Conservation (phyloP, 2,329 filamentous ascomycete genomes). For the Apiospora phragmitis region DNA sequence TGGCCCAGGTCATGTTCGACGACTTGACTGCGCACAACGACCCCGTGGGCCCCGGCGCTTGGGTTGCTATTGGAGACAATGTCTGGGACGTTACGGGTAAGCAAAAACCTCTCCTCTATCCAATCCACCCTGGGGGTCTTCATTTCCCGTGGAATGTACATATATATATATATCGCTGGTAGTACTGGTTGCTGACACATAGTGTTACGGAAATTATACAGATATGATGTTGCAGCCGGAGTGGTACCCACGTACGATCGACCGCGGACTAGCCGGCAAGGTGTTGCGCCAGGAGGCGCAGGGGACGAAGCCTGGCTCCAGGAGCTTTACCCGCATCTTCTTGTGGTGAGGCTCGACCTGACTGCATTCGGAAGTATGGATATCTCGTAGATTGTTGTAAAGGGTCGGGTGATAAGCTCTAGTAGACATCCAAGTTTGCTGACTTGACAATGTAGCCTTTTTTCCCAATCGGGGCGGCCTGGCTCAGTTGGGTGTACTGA, state of each 20-base stretch:
- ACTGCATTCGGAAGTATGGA: neutral
- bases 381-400: too few species aligned
- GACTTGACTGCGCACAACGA: neutral
- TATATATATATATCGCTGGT: neutral
- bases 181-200: too few species aligned
- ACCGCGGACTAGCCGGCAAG: neutral
- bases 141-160: too few species aligned
- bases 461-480: too few species aligned
- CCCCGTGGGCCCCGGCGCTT: neutral
- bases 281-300: neutral
- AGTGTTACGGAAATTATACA: neutral
- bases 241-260: neutral
- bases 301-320: neutral
- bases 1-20: neutral
- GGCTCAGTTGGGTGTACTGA: too few species aligned
- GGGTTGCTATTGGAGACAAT: neutral
- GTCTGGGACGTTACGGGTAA: neutral
- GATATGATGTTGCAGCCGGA: neutral
- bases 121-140: too few species aligned
- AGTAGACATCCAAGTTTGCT: too few species aligned
- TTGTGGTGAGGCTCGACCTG: neutral
- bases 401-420: too few species aligned
- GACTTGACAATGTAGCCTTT: too few species aligned
- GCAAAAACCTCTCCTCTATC: neutral
- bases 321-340: neutral